phyloP scores from a whole-genome alignment of 2,329 filamentous ascomycete species.

The Emmonsiellopsis sp. region DNA sequence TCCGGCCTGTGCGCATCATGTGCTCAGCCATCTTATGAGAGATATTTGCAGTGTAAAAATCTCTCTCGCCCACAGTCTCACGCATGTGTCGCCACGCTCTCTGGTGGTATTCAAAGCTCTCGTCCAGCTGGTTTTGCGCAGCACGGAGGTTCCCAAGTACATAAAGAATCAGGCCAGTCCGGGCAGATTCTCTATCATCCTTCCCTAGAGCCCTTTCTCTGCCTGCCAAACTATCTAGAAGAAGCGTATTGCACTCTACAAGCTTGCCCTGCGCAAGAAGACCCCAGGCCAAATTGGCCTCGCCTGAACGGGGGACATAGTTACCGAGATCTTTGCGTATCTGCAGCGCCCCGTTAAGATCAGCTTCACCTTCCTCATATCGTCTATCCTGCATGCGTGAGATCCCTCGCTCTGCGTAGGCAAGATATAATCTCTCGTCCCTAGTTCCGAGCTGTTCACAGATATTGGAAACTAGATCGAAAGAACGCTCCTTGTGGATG shows the following conservation, averaged over 20 bases:
- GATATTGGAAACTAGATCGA: constrained; percentile 12
- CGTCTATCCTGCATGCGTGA: constrained; percentile 6
- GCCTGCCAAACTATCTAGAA: constrained; percentile 13
- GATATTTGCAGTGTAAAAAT: constrained; percentile 16
- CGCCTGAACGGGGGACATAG: constrained; percentile 7
- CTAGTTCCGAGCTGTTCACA: constrained; percentile 8
- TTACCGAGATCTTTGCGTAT: constrained; percentile 8
- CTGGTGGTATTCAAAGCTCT: constrained; percentile 16
- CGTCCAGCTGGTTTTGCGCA: constrained; percentile 7
- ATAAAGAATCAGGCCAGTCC: constrained; percentile 9
- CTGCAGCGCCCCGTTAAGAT: constrained; percentile 7
- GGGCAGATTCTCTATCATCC: constrained; percentile 12
- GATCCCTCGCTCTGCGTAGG: constrained; percentile 8
- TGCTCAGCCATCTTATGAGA: constrained; percentile 18
- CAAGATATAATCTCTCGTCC: constrained; percentile 14
- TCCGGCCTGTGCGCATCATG: constrained; percentile 7
- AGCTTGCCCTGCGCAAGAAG: constrained; percentile 8
- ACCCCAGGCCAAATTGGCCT: constrained; percentile 7
- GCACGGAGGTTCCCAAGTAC: constrained; percentile 9
- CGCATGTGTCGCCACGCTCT: constrained; percentile 14
- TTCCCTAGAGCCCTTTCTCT: constrained; percentile 15
- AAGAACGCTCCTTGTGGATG: constrained; percentile 14
- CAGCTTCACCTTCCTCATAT: constrained; percentile 7
- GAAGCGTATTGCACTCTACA: constrained; percentile 13
- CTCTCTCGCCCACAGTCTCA: constrained; percentile 16